Percentiles rank a stretch among this genome's conserved stretches.
phyloP scores from a whole-genome alignment of 345 rosid genomes.

The Gossypium longicalyx region DNA sequence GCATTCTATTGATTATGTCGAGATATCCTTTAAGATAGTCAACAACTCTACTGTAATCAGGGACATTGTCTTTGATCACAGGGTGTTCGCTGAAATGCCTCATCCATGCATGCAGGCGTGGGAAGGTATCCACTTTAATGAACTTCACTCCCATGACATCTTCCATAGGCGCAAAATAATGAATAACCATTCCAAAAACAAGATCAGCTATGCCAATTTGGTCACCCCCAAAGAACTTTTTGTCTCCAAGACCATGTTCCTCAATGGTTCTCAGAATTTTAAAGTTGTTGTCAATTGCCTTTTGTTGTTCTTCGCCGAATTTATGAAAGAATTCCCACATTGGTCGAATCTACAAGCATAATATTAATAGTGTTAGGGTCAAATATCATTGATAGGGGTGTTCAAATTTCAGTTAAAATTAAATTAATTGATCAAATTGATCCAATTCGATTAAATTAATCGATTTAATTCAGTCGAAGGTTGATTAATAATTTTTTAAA shows the following conservation, averaged over 20 bases:
- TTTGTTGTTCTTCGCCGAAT: constrained; percentile 9
- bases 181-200: constrained; percentile 12
- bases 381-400: background rate
- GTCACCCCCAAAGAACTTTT: constrained; percentile 25
- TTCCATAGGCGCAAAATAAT: constrained; percentile 12
- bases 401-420: no score
- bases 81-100: constrained; percentile 2
- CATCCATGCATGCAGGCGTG: constrained; percentile 18
- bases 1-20: background rate
- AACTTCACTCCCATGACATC: constrained; percentile 10
- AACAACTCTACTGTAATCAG: background rate
- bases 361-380: background rate
- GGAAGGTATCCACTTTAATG: constrained; percentile 14
- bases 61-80: constrained; percentile 19
- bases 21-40: background rate
- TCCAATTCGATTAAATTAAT: no score
- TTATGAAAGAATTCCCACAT: background rate
- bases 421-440: no score
- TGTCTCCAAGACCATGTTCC: constrained; percentile 17
- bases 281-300: background rate
- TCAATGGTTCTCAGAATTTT: constrained; percentile 14
- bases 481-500: no score
- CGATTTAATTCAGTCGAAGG: rapidly evolving
- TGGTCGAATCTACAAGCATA: background rate
- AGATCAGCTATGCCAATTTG: constrained; percentile 17